Conservation (phyloP, 2,329 filamentous ascomycete genomes). For the Aspergillus terreus region DNA sequence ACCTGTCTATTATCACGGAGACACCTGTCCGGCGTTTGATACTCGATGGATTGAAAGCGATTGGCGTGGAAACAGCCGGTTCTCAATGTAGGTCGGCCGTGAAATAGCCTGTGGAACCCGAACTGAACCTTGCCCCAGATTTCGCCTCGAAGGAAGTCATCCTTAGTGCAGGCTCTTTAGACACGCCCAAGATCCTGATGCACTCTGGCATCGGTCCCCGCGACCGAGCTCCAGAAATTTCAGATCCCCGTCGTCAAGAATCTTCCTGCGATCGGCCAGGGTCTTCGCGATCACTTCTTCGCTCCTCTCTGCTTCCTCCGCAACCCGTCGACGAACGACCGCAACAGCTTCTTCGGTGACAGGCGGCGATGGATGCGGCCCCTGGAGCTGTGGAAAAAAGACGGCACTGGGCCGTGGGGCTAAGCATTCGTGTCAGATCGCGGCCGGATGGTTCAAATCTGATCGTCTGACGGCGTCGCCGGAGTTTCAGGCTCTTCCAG, state of each 20-base stretch:
- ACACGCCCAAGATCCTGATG: conserved; percentile 43
- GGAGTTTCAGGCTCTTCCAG: conserved; percentile 52
- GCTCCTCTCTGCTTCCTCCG: conserved; percentile 34
- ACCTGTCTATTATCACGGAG: conserved; percentile 52
- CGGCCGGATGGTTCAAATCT: conserved; percentile 41
- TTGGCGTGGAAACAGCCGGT: conserved; percentile 45
- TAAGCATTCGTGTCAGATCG: conserved; percentile 25
- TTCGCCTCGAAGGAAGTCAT: conserved; percentile 39
- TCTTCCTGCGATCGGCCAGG: conserved; percentile 42
- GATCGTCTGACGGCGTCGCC: conserved; percentile 36
- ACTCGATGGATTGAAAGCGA: conserved; percentile 43
- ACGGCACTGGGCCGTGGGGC: conserved; percentile 38
- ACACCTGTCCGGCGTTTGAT: conserved; percentile 48
- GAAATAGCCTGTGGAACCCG: background rate
- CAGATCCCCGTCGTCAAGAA: conserved; percentile 40
- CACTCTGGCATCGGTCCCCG: conserved; percentile 49
- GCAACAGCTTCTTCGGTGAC: conserved; percentile 46
- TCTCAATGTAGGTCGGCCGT: conserved; percentile 32
- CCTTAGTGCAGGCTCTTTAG: conserved; percentile 37
- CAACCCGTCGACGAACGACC: conserved; percentile 40
- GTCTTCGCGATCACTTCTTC: conserved; percentile 44
- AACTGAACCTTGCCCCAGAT: conserved; percentile 13
- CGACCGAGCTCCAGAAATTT: conserved; percentile 37
- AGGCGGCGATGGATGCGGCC: conserved; percentile 42
- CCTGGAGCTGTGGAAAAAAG: conserved; percentile 46